Percentiles rank a stretch among this genome's conserved stretches.
Conservation (phyloP, 139 green algal genomes). For the Dunaliella primolecta region DNA sequence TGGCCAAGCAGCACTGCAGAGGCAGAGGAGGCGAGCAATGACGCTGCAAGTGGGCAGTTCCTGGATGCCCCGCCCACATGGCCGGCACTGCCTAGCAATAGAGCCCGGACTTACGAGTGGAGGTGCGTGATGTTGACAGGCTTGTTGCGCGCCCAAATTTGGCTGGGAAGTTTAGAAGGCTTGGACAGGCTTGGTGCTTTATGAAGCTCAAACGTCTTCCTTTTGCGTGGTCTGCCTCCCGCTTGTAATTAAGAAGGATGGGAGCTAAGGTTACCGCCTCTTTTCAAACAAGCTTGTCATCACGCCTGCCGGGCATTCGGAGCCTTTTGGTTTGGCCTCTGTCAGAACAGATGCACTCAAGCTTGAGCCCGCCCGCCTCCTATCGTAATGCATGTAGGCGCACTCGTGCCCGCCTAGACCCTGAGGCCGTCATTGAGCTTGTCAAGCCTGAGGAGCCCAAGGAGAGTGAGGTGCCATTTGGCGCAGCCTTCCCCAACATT, state of each 20-base stretch:
- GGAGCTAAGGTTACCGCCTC: too few species aligned
- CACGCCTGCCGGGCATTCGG: too few species aligned
- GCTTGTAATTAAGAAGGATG: too few species aligned
- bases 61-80: background rate
- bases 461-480: background rate
- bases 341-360: too few species aligned
- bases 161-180: too few species aligned
- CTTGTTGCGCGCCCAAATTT: too few species aligned
- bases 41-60: background rate
- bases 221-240: too few species aligned
- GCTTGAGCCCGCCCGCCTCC: too few species aligned
- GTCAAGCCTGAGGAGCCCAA: background rate
- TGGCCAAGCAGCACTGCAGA: background rate
- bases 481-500: background rate
- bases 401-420: background rate
- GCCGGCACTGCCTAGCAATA: background rate
- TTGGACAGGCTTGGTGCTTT: too few species aligned
- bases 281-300: too few species aligned
- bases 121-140: background rate
- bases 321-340: too few species aligned
- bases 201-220: too few species aligned
- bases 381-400: conserved; percentile 1
- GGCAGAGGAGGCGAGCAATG: background rate
- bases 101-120: background rate
- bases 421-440: conserved; percentile 23